Percentiles rank a stretch among this genome's conserved stretches.
phyloP scores from a whole-genome alignment of 1,284 basidiomycete genomes.

The Sutorius eximius region DNA sequence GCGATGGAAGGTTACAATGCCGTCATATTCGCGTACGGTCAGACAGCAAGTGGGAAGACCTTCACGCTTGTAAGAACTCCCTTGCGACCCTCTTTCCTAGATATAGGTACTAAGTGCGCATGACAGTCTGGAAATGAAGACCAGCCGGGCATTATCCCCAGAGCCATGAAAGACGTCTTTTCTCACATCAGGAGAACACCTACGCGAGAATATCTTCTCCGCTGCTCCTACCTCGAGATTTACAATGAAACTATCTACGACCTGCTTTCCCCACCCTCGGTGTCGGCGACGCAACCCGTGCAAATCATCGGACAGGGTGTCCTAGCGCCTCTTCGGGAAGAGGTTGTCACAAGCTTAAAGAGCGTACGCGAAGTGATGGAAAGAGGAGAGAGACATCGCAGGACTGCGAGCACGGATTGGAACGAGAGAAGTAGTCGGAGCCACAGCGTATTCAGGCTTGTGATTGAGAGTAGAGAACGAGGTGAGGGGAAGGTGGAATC shows the following conservation, averaged over 20 bases:
- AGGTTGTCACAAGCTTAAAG: constrained; percentile 88
- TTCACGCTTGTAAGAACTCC: constrained; percentile 69
- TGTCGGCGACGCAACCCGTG: constrained; percentile 63
- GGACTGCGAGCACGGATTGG: constrained; percentile 96
- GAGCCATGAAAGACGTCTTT: constrained; percentile 86
- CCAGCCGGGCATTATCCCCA: constrained; percentile 93
- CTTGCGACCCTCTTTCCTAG: not conserved
- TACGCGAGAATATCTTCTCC: constrained; percentile 87
- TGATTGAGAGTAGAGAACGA: constrained; percentile 78
- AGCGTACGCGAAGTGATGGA: constrained; percentile 83
- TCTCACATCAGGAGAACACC: constrained; percentile 70
- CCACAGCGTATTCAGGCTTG: constrained; percentile 91
- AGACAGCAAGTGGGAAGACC: constrained; percentile 91
- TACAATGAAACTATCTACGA: constrained; percentile 96
- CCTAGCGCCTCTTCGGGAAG: constrained; percentile 79
- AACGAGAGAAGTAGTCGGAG: constrained; percentile 91
- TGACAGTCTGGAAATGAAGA: constrained; percentile 59
- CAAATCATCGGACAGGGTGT: constrained; percentile 67
- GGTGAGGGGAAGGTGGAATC: constrained; percentile 44
- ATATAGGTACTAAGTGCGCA: not conserved
- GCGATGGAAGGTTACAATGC: constrained; percentile 98
- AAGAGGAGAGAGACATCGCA: constrained; percentile 83
- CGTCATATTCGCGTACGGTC: constrained; percentile 92
- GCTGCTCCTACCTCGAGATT: constrained; percentile 94
- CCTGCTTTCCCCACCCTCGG: constrained; percentile 71